Conservation (phyloP, 768 basidiomycete species). For the Tricholomella constricta region DNA sequence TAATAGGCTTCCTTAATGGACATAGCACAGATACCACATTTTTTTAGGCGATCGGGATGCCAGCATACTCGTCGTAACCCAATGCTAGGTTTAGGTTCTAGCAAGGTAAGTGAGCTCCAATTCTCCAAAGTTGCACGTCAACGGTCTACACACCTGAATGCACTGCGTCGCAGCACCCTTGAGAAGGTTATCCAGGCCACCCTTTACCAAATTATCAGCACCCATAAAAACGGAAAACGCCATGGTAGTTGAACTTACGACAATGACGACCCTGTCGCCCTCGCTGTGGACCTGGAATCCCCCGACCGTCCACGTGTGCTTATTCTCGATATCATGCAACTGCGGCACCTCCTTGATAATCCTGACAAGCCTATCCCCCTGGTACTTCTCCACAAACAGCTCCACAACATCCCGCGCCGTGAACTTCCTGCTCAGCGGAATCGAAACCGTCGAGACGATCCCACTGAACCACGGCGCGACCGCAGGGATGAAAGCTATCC, state of each 20-base stretch:
- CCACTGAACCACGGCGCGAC: constrained; percentile 97
- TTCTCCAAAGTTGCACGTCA: background rate
- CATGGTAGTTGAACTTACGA: constrained; percentile 51
- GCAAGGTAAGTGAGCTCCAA: constrained; percentile 1
- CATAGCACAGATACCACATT: too few relatives aligned
- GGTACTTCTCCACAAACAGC: constrained; percentile 80
- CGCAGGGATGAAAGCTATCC: constrained; percentile 82
- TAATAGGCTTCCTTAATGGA: too few relatives aligned
- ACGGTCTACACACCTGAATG: constrained; percentile 65
- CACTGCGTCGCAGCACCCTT: constrained; percentile 99
- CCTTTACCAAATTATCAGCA: constrained; percentile 43
- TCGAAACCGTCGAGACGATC: constrained; percentile 84
- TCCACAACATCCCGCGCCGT: constrained; percentile 70
- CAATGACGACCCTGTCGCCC: constrained; percentile 91
- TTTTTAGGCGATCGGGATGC: constrained; percentile 51
- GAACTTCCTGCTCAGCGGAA: constrained; percentile 71
- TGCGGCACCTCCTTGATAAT: constrained; percentile 71
- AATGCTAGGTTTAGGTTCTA: constrained; percentile 91
- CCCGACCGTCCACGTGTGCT: constrained; percentile 90
- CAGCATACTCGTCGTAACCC: constrained; percentile 83
- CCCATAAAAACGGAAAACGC: background rate
- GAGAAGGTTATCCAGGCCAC: constrained; percentile 92
- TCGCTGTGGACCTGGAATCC: constrained; percentile 92
- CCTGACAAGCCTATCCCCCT: constrained; percentile 68
- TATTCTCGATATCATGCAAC: constrained; percentile 72